phyloP scores from a whole-genome alignment of 208 protist species.

The Herpetomonas muscarum region DNA sequence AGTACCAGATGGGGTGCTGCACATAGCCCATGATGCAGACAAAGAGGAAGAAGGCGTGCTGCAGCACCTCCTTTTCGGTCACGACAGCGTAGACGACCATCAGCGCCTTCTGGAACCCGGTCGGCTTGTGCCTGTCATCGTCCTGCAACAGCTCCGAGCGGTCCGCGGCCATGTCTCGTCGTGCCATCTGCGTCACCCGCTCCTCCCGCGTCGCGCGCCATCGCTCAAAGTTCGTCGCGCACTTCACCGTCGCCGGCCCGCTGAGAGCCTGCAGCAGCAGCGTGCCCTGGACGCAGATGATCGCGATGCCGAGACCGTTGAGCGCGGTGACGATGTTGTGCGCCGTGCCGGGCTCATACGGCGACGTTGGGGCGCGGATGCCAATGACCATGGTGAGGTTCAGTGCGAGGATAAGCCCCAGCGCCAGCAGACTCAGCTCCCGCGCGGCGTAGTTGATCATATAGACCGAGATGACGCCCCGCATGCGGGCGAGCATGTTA shows the following conservation, averaged over 20 bases:
- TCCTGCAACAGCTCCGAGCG: slow-evolving; percentile 18
- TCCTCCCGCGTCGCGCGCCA: slow-evolving; percentile 31
- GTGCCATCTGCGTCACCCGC: slow-evolving; percentile 15
- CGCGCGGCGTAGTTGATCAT: slow-evolving; percentile 38
- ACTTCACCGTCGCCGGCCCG: slow-evolving; percentile 33
- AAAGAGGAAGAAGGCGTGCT: slow-evolving; percentile 39
- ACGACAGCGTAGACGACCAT: slow-evolving; percentile 23
- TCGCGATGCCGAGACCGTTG: slow-evolving; percentile 24
- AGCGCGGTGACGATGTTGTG: slow-evolving; percentile 20
- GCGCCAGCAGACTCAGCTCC: slow-evolving; percentile 33
- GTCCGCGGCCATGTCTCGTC: slow-evolving; percentile 28
- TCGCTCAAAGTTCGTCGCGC: slow-evolving; percentile 29
- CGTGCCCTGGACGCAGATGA: slow-evolving; percentile 38
- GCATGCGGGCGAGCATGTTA: slow-evolving; percentile 37
- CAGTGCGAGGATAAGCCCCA: slow-evolving; percentile 37
- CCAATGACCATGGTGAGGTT: slow-evolving; percentile 51
- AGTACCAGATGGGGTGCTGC: slow-evolving; percentile 58
- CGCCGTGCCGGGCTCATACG: slow-evolving; percentile 22
- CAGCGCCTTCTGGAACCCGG: slow-evolving; percentile 12
- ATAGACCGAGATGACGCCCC: slow-evolving; percentile 20
- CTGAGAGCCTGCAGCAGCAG: slow-evolving; percentile 32
- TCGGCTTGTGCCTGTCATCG: slow-evolving; percentile 10
- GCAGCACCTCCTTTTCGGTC: slow-evolving; percentile 22
- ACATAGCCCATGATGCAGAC: slow-evolving; percentile 46
- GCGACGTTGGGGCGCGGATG: slow-evolving; percentile 31